Evolutionary conservation across 805 yeast species (phyloP), one percentile per base, ranked within the genome.

Genomic region (Spathaspora gorwiae): DNA sequence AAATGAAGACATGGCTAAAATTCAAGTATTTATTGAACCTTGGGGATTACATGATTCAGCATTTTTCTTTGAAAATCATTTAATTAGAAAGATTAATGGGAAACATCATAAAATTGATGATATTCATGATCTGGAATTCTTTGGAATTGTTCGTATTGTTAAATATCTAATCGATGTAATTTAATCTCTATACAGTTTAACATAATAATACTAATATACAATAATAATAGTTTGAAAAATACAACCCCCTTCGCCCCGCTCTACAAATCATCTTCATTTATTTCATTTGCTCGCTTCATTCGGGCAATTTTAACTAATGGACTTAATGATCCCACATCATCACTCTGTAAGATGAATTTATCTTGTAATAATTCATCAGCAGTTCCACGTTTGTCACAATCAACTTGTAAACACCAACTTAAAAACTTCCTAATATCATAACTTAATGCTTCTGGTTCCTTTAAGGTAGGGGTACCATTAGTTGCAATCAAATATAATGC

Each of bases 401-500:
- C 86, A 29, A 90, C 97, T 53, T 83, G 87, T 50, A 92, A 72
- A 61, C 94, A 84, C 75, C 83, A 76, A 32, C 81, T 77, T 57
- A 94, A 73, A 58, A 94, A 94, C 42, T 74, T 68, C 54, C 82
- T 79, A 59, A 94, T 70, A 15, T 74, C 76, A 40, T 75, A 67
- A 50, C 90, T 81, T 42, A 94, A 68, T 6, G 82, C 79, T 46
- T 87, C 96, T 2, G 96, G 94, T 57, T 90, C 88, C 64, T 90
- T 90, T 60, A 94, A 73, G 54, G 83, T 83, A 19, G 99, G 99
- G 0, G 98, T 94, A 43, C 99, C 99, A 57, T 89, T 92, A 0
- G 97, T 89, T 5, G 96, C 96, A 73, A 94, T 94, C 64, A 94
- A 73, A 65, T 90, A 94, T 42, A 94, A 72, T 0, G 98, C 98